These are phyloP conservation scores for Populus trichocarpa DNA, from an alignment of 441 rosid species.

Conservation along the genomic window DNA sequence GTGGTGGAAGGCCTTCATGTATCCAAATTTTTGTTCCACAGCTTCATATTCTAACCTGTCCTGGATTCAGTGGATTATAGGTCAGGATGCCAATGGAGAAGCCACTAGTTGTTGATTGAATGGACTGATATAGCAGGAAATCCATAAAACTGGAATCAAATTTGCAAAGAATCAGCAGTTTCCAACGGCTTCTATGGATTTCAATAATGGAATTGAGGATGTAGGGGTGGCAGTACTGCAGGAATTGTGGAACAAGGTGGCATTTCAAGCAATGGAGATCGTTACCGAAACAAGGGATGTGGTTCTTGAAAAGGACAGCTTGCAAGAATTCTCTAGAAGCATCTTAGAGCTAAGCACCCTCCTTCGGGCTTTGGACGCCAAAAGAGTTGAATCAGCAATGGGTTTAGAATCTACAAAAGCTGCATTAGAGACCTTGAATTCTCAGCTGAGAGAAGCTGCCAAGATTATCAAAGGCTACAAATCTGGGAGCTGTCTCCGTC, in stretches of 20 bases:
- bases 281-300: slow-evolving; percentile 37
- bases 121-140: neutral
- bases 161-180: slow-evolving; percentile 1
- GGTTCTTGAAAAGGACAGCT: slow-evolving; percentile 31
- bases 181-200: slow-evolving; percentile 10
- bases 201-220: slow-evolving; percentile 29
- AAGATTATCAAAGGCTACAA: slow-evolving; percentile 34
- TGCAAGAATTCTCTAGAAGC: slow-evolving; percentile 34
- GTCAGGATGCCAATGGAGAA: neutral
- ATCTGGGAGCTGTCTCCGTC: slow-evolving; percentile 35
- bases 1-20: neutral
- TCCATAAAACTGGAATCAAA: neutral
- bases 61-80: neutral
- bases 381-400: slow-evolving; percentile 30
- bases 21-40: neutral
- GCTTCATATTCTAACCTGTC: neutral
- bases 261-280: slow-evolving; percentile 30
- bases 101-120: neutral
- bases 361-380: slow-evolving; percentile 27
- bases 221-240: slow-evolving; percentile 33
- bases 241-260: slow-evolving; percentile 39
- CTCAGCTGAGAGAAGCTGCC: slow-evolving; percentile 28
- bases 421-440: slow-evolving; percentile 27
- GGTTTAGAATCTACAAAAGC: slow-evolving; percentile 32
- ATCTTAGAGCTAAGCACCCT: slow-evolving; percentile 28